Conservation (phyloP, 192 early-diverging fungal species). For the Backusella morwellensis region DNA sequence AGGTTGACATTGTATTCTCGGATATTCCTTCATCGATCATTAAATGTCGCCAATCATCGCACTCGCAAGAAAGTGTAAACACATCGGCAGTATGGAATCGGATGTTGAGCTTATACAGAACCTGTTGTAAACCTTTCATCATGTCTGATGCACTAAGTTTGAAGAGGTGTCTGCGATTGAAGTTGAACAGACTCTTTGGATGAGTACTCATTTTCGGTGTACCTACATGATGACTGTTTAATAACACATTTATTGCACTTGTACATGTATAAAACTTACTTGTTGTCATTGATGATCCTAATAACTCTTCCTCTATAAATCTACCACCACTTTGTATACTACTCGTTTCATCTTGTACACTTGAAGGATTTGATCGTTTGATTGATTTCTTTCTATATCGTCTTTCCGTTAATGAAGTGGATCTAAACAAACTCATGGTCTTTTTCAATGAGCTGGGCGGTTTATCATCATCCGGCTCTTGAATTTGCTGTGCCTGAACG, state of each 20-base stretch:
- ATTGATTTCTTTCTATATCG: background rate
- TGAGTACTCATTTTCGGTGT: conserved; percentile 1
- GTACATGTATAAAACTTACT: background rate
- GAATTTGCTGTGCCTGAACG: background rate
- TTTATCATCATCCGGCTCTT: background rate
- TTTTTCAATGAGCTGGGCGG: conserved; percentile 3
- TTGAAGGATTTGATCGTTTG: background rate
- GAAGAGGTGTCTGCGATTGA: conserved; percentile 24
- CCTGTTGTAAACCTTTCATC: conserved; percentile 7
- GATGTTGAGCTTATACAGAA: background rate
- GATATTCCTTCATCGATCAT: background rate
- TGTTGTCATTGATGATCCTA: background rate
- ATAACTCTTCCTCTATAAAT: background rate
- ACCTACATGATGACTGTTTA: background rate
- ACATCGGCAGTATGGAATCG: background rate
- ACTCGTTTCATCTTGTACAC: background rate
- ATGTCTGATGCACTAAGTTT: background rate
- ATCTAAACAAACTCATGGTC: background rate
- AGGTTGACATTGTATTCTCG: background rate
- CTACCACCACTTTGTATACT: background rate
- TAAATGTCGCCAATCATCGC: background rate
- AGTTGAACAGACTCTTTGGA: conserved; percentile 25
- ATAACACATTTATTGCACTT: background rate
- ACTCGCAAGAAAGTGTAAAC: conserved; percentile 8
- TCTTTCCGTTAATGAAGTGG: background rate